Percentiles rank a stretch among this genome's conserved stretches.
Evolutionary conservation across 306 rosid genomes (phyloP).

Genomic region (Cucumis melo): DNA sequence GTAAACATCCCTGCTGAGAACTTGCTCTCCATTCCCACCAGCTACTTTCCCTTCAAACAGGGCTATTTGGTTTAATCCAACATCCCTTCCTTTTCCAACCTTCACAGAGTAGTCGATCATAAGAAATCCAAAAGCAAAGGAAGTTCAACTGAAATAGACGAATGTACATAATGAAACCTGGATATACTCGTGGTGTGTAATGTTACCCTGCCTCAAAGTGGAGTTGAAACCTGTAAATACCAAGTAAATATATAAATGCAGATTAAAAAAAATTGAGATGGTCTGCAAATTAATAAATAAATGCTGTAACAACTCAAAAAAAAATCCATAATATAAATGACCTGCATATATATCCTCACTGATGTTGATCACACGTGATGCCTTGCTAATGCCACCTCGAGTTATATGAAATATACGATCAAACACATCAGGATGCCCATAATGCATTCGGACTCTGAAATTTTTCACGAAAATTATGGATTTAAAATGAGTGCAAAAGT

Average conservation of each 20-base stretch:
- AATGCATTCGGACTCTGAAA: constrained; percentile 98
- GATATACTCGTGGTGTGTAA: constrained; percentile 92
- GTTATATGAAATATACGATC: constrained; percentile 90
- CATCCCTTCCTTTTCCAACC: constrained; percentile 99
- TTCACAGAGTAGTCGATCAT: constrained; percentile 22
- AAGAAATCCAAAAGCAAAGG: constrained; percentile 10
- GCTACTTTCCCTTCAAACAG: constrained; percentile 98
- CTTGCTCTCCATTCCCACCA: constrained; percentile 98
- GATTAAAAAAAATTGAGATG: not conserved
- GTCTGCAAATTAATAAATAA: not conserved
- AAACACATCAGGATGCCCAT: constrained; percentile 97
- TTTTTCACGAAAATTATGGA: not conserved
- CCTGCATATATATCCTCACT: constrained; percentile 97
- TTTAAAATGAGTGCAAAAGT: not conserved
- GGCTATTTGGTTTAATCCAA: constrained; percentile 96
- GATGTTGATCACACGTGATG: constrained; percentile 89
- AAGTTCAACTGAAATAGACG: constrained; percentile 8
- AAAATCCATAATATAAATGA: constrained; percentile 3
- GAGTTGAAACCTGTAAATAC: constrained; percentile 76
- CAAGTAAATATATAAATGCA: not conserved
- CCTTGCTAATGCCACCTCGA: constrained; percentile 94
- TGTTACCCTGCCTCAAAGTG: constrained; percentile 86
- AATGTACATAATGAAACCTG: constrained; percentile 45
- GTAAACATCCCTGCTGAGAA: constrained; percentile 87
- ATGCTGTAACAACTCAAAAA: not conserved